Evolutionary conservation across 495 filamentous ascomycete genomes (phyloP).

Genomic region (Talaromyces adpressus): DNA sequence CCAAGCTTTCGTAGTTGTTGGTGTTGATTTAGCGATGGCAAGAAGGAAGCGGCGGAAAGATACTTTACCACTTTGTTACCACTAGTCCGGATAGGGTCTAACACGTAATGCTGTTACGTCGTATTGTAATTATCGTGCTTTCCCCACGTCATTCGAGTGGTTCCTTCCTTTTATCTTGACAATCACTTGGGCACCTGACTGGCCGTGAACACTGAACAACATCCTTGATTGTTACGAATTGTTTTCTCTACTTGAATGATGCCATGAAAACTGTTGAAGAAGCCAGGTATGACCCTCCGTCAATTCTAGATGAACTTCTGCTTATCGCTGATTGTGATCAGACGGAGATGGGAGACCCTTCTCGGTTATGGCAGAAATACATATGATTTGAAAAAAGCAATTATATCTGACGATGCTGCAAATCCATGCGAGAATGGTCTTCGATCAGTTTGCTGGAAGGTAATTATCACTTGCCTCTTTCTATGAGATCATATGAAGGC

Average conservation of each 20-base stretch:
- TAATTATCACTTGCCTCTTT: constrained; percentile 20
- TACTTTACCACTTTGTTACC: background rate
- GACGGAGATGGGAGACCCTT: constrained; percentile 60
- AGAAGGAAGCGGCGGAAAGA: background rate
- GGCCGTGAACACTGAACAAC: background rate
- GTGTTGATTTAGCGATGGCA: background rate
- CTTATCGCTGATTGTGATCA: constrained; percentile 11
- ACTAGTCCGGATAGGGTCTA: background rate
- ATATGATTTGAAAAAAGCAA: constrained; percentile 56
- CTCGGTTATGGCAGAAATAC: constrained; percentile 53
- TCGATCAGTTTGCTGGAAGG: constrained; percentile 93
- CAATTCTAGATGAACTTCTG: constrained; percentile 8
- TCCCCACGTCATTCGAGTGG: constrained; percentile 2
- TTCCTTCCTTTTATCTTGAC: background rate
- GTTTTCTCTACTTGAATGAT: constrained; percentile 6
- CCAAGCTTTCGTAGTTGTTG: background rate
- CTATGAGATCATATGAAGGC: background rate
- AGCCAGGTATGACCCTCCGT: constrained; percentile 37
- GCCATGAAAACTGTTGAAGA: constrained; percentile 60
- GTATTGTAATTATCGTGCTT: background rate
- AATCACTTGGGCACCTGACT: background rate
- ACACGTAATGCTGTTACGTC: background rate
- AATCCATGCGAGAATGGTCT: constrained; percentile 64
- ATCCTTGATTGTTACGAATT: background rate
- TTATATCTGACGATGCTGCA: constrained; percentile 48